Evolutionary conservation across 306 rosid genomes (phyloP), one percentile per base, ranked within the genome.

Genomic region (Sicyos baderoa): DNA sequence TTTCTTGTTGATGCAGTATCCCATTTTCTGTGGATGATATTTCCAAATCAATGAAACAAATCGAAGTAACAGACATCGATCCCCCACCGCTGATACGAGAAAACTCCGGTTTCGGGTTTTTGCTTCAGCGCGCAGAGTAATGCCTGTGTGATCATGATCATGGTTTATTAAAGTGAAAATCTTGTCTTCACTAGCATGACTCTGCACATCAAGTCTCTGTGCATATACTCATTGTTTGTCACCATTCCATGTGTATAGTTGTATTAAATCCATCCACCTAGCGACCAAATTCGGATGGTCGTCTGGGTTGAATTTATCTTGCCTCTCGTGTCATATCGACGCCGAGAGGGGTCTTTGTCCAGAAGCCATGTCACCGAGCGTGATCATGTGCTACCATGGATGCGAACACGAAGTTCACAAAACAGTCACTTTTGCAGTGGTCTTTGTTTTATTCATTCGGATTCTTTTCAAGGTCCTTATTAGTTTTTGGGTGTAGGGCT

Each of bases 81-180:
- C 99, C 99, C 77, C 99, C 99, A 54, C 92, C 97, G 0, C 82
- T 94, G 83, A 94, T 94, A 70, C 97, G 99, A 9, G 99, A 94
- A 50, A 87, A 94, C 84, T 94, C 99, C 0, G 99, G 99, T 55
- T 94, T 94, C 23, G 96, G 87, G 55, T 94, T 94, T 84, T 86
- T 94, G 75, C 87, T 88, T 59, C 85, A 96, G 59, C 96, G 97
- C 29, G 69, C 96, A 7, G 99, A 94, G 70, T 90, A 86, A 86
- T 52, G 32, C 74, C 49, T 27, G 62, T 32, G 21, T 48, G 59
- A 27, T 68, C 40, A 49, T 12, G 56, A 59, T 59, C 66, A 59
- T 29, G 56, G 22, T 13, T 66, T 45, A 48, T 7, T 1, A 68
- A 17, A 13, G 32, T 42, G 53, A 71, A 55, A 71, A 71, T 55